Evolutionary conservation across 2,329 filamentous ascomycete genomes (phyloP).

Genomic region (Alternaria panax): DNA sequence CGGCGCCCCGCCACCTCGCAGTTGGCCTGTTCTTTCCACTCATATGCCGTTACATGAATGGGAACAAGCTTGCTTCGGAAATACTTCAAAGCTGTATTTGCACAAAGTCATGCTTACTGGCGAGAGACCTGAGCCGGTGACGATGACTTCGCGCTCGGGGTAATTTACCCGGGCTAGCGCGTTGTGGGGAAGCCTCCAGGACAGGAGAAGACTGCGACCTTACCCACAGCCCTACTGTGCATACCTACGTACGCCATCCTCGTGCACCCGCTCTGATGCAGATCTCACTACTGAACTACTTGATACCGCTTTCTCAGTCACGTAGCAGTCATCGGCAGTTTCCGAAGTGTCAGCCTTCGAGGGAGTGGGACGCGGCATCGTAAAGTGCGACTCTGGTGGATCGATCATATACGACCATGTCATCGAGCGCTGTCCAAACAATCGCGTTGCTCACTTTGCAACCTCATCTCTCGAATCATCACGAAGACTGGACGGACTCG

Average conservation of each 20-base stretch:
- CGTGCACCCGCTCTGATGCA: neutral
- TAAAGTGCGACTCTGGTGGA: neutral
- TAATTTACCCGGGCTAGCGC: constrained; percentile 1
- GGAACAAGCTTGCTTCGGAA: neutral
- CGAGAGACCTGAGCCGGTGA: neutral
- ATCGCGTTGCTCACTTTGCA: neutral
- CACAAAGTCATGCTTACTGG: neutral
- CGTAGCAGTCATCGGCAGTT: neutral
- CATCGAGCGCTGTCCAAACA: neutral
- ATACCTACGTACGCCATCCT: neutral
- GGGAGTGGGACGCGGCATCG: neutral
- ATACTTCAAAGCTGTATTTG: neutral
- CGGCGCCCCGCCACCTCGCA: no score
- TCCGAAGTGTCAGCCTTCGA: neutral
- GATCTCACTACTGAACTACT: neutral
- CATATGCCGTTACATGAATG: neutral
- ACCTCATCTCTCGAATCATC: neutral
- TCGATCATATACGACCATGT: neutral
- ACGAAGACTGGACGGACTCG: neutral
- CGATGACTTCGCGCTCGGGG: neutral
- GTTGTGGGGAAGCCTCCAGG: neutral
- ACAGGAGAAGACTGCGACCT: neutral
- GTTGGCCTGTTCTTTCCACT: neutral
- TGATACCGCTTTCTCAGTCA: neutral
- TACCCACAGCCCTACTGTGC: neutral